A percentile compares a stretch with the other conserved stretches of the same genome.
Conservation (phyloP, 345 rosid genomes). For the Punica granatum region DNA sequence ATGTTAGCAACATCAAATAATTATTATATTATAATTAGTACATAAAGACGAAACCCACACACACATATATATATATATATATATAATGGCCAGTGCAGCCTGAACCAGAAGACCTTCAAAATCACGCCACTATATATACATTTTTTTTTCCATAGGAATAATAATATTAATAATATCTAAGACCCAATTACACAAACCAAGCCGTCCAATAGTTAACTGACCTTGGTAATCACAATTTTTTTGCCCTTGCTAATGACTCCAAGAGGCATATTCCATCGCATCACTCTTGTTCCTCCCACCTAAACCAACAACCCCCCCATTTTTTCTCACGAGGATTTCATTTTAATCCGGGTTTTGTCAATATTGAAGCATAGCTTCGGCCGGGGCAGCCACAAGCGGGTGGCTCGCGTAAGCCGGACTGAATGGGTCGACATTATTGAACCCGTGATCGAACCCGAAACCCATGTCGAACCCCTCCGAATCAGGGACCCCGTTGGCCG, state of each 20-base stretch:
- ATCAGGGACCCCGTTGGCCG: not conserved
- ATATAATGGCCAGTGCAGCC: too few species aligned
- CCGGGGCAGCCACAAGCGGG: conserved; percentile 20
- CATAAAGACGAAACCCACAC: too few species aligned
- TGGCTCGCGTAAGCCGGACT: conserved; percentile 13
- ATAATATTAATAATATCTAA: not conserved
- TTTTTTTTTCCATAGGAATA: not conserved
- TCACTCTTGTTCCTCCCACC: not conserved
- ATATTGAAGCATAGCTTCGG: conserved; percentile 13
- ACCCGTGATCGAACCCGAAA: conserved; percentile 8
- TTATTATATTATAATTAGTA: not conserved
- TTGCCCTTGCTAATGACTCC: not conserved
- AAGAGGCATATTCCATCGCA: not conserved
- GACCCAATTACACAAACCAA: not conserved
- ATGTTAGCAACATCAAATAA: not conserved
- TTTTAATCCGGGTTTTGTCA: not conserved
- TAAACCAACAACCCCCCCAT: not conserved
- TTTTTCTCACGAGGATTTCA: not conserved
- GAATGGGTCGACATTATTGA: conserved; percentile 15
- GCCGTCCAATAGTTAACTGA: not conserved
- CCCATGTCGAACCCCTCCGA: conserved; percentile 13
- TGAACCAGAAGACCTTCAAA: not conserved
- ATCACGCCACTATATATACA: not conserved
- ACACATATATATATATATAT: too few species aligned
- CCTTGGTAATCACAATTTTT: not conserved